These are phyloP conservation scores for Vitis amurensis DNA, from an alignment of 164 flowering plant species.

Conservation along the genomic window DNA sequence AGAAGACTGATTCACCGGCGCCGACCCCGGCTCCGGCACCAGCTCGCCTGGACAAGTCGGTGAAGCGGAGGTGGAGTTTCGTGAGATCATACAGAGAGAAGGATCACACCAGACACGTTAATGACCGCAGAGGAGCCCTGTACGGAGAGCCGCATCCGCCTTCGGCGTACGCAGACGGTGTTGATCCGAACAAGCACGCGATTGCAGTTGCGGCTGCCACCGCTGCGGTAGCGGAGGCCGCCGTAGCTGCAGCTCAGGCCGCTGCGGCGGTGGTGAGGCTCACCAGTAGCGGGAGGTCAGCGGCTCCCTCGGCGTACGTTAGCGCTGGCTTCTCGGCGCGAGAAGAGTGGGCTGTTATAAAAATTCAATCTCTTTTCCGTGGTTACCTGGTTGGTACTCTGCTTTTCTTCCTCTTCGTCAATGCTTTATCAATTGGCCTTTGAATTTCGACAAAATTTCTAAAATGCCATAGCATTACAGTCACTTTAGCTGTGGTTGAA, in stretches of 20 bases:
- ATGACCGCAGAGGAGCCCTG: neutral
- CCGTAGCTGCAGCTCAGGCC: conserved; percentile 59
- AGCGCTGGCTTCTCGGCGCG: conserved; percentile 10
- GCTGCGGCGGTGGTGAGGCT: conserved; percentile 59
- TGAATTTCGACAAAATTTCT: neutral
- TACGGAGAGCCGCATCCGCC: conserved; percentile 6
- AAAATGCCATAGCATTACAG: too few relatives aligned
- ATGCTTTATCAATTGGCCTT: too few relatives aligned
- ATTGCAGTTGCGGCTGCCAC: conserved; percentile 65
- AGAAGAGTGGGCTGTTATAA: conserved; percentile 45
- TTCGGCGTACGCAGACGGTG: conserved; percentile 7
- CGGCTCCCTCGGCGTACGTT: conserved; percentile 14
- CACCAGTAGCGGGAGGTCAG: conserved; percentile 46
- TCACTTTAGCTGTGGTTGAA: too few relatives aligned
- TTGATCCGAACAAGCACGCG: conserved; percentile 54
- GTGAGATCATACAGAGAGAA: conserved; percentile 45
- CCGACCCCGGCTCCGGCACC: conserved; percentile 7
- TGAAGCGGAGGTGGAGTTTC: conserved; percentile 61
- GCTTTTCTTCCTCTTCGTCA: too few relatives aligned
- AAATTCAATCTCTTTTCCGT: conserved; percentile 56
- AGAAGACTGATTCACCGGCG: conserved; percentile 21
- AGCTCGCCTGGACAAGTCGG: conserved; percentile 16
- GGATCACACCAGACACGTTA: conserved; percentile 7
- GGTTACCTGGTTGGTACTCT: conserved; percentile 52
- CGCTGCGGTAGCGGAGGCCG: conserved; percentile 59